Conservation (phyloP, 2,329 filamentous ascomycete genomes). For the Coniochaeta ligniaria region DNA sequence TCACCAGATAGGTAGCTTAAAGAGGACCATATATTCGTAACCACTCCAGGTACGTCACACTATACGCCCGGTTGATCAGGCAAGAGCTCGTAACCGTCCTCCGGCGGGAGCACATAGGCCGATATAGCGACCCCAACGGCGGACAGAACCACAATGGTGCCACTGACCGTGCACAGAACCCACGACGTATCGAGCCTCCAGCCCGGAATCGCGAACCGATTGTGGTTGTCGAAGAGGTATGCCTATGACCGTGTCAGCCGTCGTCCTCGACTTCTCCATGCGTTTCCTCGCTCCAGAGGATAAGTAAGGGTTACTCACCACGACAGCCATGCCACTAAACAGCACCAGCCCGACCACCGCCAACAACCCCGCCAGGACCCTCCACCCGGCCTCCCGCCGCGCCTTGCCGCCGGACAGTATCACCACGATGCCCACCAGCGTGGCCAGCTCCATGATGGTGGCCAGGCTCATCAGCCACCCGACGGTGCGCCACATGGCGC, state of each 20-base stretch:
- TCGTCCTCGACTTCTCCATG: background rate
- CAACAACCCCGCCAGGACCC: constrained; percentile 61
- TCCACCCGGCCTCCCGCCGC: constrained; percentile 72
- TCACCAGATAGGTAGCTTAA: too few species aligned
- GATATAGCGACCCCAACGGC: constrained; percentile 57
- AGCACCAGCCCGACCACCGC: constrained; percentile 60
- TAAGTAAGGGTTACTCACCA: constrained; percentile 53
- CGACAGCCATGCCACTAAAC: constrained; percentile 70
- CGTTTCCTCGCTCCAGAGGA: background rate
- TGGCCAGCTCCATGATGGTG: constrained; percentile 73
- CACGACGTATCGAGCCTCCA: constrained; percentile 78
- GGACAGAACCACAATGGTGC: constrained; percentile 41
- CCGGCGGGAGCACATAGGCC: constrained; percentile 63
- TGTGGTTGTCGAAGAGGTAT: constrained; percentile 76
- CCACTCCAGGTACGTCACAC: background rate
- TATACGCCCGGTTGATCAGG: constrained; percentile 5
- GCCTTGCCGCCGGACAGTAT: constrained; percentile 73
- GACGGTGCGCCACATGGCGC: constrained; percentile 82
- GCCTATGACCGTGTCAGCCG: constrained; percentile 42
- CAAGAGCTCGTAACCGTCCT: constrained; percentile 74
- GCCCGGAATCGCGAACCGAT: constrained; percentile 70
- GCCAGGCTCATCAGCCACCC: constrained; percentile 84
- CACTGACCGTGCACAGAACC: constrained; percentile 58
- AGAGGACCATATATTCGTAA: too few species aligned
- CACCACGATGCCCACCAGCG: constrained; percentile 71